phyloP scores from a whole-genome alignment of 352 stramenopile genomes.

The Salisapilia sapeloensis region DNA sequence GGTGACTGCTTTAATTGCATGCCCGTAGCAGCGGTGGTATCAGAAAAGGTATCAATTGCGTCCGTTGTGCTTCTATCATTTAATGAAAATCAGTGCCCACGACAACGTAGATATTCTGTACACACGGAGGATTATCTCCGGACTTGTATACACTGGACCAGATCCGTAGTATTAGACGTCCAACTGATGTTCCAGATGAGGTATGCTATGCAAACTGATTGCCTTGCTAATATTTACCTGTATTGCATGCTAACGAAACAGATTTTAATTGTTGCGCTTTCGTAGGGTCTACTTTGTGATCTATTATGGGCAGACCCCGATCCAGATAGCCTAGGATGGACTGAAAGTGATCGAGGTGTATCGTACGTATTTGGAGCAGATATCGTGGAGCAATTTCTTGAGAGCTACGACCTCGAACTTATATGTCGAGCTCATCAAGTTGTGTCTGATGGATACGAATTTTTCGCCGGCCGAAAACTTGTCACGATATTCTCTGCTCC shows the following conservation, averaged over 20 bases:
- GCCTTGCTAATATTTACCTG: too few relatives aligned
- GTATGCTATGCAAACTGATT: too few relatives aligned
- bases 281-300: slow-evolving; percentile 57
- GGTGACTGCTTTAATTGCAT: slow-evolving; percentile 98
- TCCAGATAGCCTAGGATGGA: slow-evolving; percentile 84
- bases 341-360: slow-evolving; percentile 93
- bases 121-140: slow-evolving; percentile 86
- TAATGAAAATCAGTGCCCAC: background rate
- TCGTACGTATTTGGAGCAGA: slow-evolving; percentile 98
- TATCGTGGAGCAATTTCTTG: slow-evolving; percentile 94
- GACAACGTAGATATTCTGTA: slow-evolving; percentile 89
- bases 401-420: slow-evolving; percentile 94
- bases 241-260: too few relatives aligned
- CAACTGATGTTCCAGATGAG: slow-evolving; percentile 75
- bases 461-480: slow-evolving; percentile 96
- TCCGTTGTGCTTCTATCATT: slow-evolving; percentile 5
- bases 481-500: slow-evolving; percentile 99
- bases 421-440: slow-evolving; percentile 98
- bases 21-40: slow-evolving; percentile 89
- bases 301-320: slow-evolving; percentile 81
- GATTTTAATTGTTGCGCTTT: too few relatives aligned
- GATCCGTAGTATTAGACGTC: slow-evolving; percentile 81
- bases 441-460: slow-evolving; percentile 99
- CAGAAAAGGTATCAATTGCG: slow-evolving; percentile 65
- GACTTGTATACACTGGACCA: slow-evolving; percentile 96